Percentiles rank a stretch among this genome's conserved stretches.
Evolutionary conservation across 495 filamentous ascomycete species (phyloP).

Genomic region (Neurospora terricola): DNA sequence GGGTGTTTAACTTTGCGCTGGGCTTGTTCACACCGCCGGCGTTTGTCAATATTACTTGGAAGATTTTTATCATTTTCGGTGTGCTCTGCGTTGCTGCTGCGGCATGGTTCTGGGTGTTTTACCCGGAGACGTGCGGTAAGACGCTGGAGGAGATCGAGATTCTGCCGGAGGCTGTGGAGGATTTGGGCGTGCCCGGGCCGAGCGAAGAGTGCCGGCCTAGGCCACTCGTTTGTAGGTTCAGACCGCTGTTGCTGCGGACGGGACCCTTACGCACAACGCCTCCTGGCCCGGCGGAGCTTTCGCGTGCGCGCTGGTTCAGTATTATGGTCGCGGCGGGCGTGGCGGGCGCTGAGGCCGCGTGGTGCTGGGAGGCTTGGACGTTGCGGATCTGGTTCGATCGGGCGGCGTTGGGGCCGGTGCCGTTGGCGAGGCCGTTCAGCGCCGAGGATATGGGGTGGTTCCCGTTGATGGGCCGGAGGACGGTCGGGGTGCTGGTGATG

Average conservation of each 20-base stretch:
- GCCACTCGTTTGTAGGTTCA: conserved; percentile 62
- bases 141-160: conserved; percentile 61
- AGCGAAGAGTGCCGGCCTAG: conserved; percentile 71
- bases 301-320: conserved; percentile 51
- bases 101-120: conserved; percentile 55
- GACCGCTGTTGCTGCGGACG: conserved; percentile 55
- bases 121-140: conserved; percentile 62
- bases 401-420: conserved; percentile 19
- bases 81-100: conserved; percentile 55
- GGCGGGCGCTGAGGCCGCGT: conserved; percentile 50
- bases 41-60: conserved; percentile 64
- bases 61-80: conserved; percentile 66
- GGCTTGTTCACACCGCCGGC: conserved; percentile 61
- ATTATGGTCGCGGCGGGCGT: conserved; percentile 54
- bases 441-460: conserved; percentile 36
- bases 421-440: conserved; percentile 39
- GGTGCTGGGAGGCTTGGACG: conserved; percentile 30
- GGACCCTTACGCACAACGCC: conserved; percentile 53
- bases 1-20: conserved; percentile 63
- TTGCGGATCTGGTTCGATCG: conserved; percentile 30
- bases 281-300: conserved; percentile 65
- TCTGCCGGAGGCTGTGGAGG: conserved; percentile 42
- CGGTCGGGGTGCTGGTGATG: conserved; percentile 26
- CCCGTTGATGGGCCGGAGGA: conserved; percentile 25
- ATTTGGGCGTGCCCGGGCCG: conserved; percentile 80